Evolutionary conservation across 2,329 filamentous ascomycete genomes (phyloP).

Genomic region (Hymenoscyphus repandus): DNA sequence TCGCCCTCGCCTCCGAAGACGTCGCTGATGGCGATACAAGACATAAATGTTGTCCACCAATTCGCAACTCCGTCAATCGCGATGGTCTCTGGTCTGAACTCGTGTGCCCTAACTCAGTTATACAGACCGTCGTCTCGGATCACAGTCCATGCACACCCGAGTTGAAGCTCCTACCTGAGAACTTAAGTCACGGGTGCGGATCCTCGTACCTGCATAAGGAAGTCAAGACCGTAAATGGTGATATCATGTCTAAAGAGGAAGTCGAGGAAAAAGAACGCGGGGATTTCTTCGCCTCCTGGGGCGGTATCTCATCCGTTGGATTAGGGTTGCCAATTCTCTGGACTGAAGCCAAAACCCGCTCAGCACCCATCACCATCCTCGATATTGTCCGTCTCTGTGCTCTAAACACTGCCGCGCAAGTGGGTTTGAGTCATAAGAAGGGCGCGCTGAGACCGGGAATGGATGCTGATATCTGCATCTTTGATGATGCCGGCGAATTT

Average conservation of each 20-base stretch:
- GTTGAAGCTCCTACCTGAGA: slow-evolving; percentile 76
- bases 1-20: slow-evolving; percentile 61
- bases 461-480: slow-evolving; percentile 88
- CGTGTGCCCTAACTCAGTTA: slow-evolving; percentile 64
- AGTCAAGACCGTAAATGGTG: slow-evolving; percentile 23
- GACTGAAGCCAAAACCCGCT: slow-evolving; percentile 43
- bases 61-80: slow-evolving; percentile 45
- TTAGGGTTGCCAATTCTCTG: slow-evolving; percentile 83
- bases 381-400: slow-evolving; percentile 85
- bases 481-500: slow-evolving; percentile 80
- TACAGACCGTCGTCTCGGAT: slow-evolving; percentile 88
- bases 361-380: slow-evolving; percentile 42
- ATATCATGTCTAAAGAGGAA: slow-evolving; percentile 28
- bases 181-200: slow-evolving; percentile 39
- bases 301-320: slow-evolving; percentile 90
- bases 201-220: slow-evolving; percentile 22
- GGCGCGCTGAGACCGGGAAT: slow-evolving; percentile 76
- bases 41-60: slow-evolving; percentile 71
- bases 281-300: slow-evolving; percentile 96
- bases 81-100: slow-evolving; percentile 73
- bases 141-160: slow-evolving; percentile 96
- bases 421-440: slow-evolving; percentile 76
- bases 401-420: slow-evolving; percentile 79
- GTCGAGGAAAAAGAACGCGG: slow-evolving; percentile 47
- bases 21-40: slow-evolving; percentile 64